Evolutionary conservation across 202 grass and related monocot species (phyloP).

Genomic region (Schoenoplectus tabernaemontani): DNA sequence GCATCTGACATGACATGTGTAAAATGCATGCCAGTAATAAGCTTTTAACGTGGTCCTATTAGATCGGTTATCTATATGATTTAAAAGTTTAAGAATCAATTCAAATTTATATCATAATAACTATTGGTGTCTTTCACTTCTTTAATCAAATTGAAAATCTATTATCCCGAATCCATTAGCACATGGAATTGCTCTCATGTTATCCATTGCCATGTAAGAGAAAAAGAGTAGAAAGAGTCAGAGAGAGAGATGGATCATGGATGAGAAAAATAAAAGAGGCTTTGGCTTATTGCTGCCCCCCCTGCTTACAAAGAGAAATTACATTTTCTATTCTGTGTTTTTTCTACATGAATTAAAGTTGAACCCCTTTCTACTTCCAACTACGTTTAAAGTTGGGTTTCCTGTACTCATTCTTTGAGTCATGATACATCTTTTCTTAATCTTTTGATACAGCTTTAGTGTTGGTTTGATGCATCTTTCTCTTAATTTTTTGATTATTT

Average conservation of each 20-base stretch:
- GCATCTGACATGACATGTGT: not conserved
- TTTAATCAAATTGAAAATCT: not conserved
- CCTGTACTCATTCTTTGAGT: not conserved
- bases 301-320: conserved; percentile 13
- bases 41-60: not conserved
- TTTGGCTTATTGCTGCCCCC: not conserved
- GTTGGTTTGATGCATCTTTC: conserved; percentile 11
- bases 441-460: conserved; percentile 10
- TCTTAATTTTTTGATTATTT: not conserved
- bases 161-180: not conserved
- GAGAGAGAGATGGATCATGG: not conserved
- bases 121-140: not conserved
- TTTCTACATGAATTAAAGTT: conserved; percentile 21
- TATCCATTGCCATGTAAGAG: conserved; percentile 23
- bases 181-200: conserved; percentile 5
- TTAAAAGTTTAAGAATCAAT: not conserved
- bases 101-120: not conserved
- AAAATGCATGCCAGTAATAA: not conserved
- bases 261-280: not conserved
- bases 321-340: conserved; percentile 19
- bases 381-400: conserved; percentile 16
- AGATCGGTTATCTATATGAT: not conserved
- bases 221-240: not conserved
- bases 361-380: conserved; percentile 23
- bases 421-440: conserved; percentile 23